Conservation (phyloP, 371 early-diverging fungal genomes). For the Dinochytrium kinnereticum region DNA sequence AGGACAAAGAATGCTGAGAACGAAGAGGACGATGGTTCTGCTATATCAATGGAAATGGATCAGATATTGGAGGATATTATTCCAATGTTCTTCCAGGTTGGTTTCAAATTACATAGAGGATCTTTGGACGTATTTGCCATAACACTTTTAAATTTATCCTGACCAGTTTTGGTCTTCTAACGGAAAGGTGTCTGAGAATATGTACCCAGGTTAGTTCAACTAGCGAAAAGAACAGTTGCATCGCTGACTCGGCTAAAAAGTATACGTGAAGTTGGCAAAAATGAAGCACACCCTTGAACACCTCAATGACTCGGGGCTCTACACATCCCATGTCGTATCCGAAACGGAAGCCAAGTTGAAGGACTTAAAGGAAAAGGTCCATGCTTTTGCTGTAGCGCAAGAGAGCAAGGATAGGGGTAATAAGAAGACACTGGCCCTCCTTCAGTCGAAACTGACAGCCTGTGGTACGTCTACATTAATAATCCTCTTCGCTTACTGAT, state of each 20-base stretch:
- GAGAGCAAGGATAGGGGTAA: neutral
- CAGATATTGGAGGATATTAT: slow-evolving; percentile 32
- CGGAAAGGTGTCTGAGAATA: slow-evolving; percentile 28
- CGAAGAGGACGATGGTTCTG: neutral
- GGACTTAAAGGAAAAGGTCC: neutral
- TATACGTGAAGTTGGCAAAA: slow-evolving; percentile 39
- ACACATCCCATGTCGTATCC: slow-evolving; percentile 22
- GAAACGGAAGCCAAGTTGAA: slow-evolving; percentile 3
- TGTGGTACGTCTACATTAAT: neutral
- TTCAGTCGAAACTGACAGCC: slow-evolving; percentile 21
- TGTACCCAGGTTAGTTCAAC: slow-evolving; percentile 28
- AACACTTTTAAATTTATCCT: neutral
- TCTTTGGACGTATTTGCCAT: neutral
- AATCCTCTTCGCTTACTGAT: neutral
- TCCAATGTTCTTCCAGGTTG: slow-evolving; percentile 37
- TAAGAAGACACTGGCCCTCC: neutral
- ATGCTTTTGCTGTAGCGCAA: neutral
- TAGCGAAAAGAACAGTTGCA: neutral
- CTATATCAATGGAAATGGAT: slow-evolving; percentile 20
- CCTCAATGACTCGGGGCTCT: slow-evolving; percentile 35
- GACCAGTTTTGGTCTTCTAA: slow-evolving; percentile 14
- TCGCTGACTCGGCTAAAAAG: neutral
- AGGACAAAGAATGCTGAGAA: slow-evolving; percentile 12
- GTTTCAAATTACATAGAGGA: neutral
- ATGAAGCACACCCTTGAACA: slow-evolving; percentile 37